Evolutionary conservation across 805 yeast genomes (phyloP).

Genomic region (Kuraishia borneana): DNA sequence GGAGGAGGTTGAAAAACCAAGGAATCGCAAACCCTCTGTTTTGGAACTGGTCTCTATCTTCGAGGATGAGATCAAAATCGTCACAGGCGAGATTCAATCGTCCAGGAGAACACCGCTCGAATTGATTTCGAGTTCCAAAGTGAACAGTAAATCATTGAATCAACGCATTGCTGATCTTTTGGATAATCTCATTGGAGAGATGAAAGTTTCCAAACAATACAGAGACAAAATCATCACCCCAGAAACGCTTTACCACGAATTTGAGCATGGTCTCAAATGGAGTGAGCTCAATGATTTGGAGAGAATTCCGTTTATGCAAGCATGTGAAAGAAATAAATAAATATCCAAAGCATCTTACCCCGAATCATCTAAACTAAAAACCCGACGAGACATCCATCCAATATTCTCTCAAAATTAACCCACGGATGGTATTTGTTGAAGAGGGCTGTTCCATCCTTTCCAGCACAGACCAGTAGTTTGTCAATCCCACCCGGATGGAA

Average conservation of each 20-base stretch:
- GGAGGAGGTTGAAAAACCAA: background rate
- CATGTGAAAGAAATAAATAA: background rate
- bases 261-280: background rate
- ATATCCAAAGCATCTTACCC: background rate
- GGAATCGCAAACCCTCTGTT: background rate
- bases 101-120: background rate
- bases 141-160: background rate
- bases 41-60: background rate
- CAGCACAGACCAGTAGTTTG: conserved; percentile 70
- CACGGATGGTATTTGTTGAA: conserved; percentile 57
- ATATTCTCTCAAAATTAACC: conserved; percentile 81
- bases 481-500: conserved; percentile 92
- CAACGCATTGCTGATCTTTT: background rate
- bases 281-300: background rate
- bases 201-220: background rate
- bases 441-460: conserved; percentile 67
- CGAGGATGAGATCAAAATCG: background rate
- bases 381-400: conserved; percentile 74
- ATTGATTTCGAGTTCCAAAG: background rate
- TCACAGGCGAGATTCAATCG: too few relatives aligned
- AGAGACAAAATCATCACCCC: background rate
- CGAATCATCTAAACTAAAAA: conserved; percentile 15
- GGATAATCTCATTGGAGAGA: background rate
- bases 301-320: background rate
- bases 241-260: background rate